Conservation (phyloP, 106 monocot species). For the Platanthera zijinensis region DNA sequence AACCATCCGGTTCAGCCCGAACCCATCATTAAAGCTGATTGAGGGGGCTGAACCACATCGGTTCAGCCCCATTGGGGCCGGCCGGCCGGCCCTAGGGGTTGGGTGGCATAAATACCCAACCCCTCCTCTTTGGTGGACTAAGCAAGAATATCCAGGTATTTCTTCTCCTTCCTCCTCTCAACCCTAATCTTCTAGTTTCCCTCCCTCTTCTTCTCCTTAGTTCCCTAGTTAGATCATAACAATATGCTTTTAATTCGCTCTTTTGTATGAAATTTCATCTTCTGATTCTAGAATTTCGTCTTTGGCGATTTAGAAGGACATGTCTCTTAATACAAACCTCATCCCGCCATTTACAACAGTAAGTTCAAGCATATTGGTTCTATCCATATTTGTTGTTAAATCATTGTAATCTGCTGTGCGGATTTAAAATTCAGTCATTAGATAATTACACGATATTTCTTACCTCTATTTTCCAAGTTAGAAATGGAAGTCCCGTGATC, state of each 20-base stretch:
- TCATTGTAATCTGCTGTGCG: background rate
- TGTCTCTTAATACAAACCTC: conserved; percentile 3
- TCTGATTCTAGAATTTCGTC: background rate
- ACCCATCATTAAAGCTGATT: too few species aligned
- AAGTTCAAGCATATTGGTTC: conserved; percentile 1
- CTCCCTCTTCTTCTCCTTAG: too few species aligned
- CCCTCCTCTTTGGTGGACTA: too few species aligned
- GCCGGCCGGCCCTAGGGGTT: too few species aligned
- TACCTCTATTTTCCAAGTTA: background rate
- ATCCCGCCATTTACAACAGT: background rate
- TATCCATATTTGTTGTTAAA: conserved; percentile 1
- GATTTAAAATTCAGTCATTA: background rate
- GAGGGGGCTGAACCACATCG: too few species aligned
- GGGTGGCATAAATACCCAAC: too few species aligned
- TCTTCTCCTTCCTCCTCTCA: too few species aligned
- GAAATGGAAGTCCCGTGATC: background rate
- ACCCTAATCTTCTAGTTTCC: too few species aligned
- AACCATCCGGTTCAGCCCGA: too few species aligned
- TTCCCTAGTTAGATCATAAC: too few species aligned
- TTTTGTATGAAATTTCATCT: background rate
- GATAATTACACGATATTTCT: background rate
- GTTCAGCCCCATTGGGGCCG: too few species aligned
- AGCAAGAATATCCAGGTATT: too few species aligned
- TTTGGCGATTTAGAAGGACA: background rate
- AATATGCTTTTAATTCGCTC: background rate